These are phyloP conservation scores for Amanita jacksonii DNA, from an alignment of 768 basidiomycete species.

Conservation along the genomic window DNA sequence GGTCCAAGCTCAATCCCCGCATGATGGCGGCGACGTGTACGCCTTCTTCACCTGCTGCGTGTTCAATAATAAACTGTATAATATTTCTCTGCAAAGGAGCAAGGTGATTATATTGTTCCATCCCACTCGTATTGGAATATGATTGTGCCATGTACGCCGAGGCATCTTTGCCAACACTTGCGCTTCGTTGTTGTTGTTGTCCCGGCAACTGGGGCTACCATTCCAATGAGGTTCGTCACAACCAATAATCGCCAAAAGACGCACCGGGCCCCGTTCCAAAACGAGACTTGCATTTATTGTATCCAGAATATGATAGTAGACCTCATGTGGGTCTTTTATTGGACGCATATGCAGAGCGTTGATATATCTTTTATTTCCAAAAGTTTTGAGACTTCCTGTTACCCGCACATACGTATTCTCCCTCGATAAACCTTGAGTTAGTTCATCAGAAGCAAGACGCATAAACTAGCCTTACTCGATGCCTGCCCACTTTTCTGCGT, in stretches of 20 bases:
- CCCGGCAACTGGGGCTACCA: conserved; percentile 25
- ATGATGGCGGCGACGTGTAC: conserved; percentile 68
- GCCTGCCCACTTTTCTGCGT: conserved; percentile 36
- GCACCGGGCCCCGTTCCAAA: conserved; percentile 57
- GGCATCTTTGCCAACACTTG: conserved; percentile 11
- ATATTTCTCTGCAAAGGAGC: conserved; percentile 55
- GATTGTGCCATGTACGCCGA: conserved; percentile 35
- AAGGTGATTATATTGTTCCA: conserved; percentile 44
- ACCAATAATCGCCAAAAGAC: conserved; percentile 13
- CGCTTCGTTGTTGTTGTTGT: conserved; percentile 13
- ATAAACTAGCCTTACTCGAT: conserved; percentile 32
- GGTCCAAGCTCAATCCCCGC: conserved; percentile 45
- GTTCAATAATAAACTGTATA: conserved; percentile 51
- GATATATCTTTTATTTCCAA: conserved; percentile 74
- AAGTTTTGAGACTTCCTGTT: conserved; percentile 73
- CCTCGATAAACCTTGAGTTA: conserved; percentile 26
- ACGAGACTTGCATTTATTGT: conserved; percentile 58
- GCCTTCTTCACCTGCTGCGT: conserved; percentile 45
- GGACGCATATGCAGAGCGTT: conserved; percentile 67
- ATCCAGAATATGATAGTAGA: conserved; percentile 77
- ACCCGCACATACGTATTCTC: conserved; percentile 75
- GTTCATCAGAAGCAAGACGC: neutral
- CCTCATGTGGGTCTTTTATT: conserved; percentile 62
- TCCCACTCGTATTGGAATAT: conserved; percentile 16
- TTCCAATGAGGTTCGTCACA: conserved; percentile 4